Base-by-base conservation (phyloP, 805 yeast species). In the Starmera dryadoides region DNA sequence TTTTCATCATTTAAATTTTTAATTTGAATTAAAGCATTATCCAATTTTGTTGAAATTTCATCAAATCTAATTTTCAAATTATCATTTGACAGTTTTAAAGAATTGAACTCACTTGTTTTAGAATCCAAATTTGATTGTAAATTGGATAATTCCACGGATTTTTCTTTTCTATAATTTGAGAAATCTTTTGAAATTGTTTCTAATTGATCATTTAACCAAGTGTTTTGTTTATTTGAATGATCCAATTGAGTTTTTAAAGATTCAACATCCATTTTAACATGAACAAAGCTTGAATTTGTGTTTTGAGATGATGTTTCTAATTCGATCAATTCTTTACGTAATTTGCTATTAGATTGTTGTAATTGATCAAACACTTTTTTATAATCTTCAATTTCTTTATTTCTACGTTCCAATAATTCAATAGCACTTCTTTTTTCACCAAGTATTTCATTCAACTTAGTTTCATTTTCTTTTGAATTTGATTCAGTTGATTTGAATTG, bases 1-100 rank as follows among this genome's bases (percentile, higher is more conserved):
- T 62, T 45, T 21, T 68, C 62, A 45, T 70, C 76, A 19, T 68
- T 68, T 21, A 80, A 53, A 4, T 67, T 61, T 45, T 73, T 74
- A 20, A 77, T 56, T 39, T 73, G 65, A 2, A 64, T 46, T 21
- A 73, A 53, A 5, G 75, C 51, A 35, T 64, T 58, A 42, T 79
- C 71, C 45, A 71, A 53, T 35, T 60, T 60, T 7, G 57, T 42
- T 1, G 70, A 56, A 4, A 65, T 47, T 3, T 66, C 66, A 3
- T 60, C 56, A 30, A 68, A 53, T 30, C 69, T 62, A 3, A 58
- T 53, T 3, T 56, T 39, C 18, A 73, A 44, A 15, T 54, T 51
- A 6, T 64, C 64, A 33, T 49, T 50, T 20, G 50, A 52, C 11
- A 52, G 33, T n/a, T 39, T 45, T 15, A 50, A 34, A 39, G 63